Base-by-base conservation (phyloP, 176 grass and related monocot genomes). In the Zizania latifolia region DNA sequence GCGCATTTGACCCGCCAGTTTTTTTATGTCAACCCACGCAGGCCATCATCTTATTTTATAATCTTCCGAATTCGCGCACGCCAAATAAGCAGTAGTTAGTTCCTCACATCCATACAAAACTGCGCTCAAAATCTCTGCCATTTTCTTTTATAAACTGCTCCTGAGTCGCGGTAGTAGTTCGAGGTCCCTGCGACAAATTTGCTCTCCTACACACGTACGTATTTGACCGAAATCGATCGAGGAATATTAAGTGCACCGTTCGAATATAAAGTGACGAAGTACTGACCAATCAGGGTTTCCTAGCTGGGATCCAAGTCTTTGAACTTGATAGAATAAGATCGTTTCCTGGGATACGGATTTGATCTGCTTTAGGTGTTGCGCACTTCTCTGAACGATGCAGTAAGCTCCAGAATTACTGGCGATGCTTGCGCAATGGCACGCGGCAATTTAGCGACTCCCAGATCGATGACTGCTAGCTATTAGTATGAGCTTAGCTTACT, bases 221-320 rank as follows among this genome's bases (percentile, higher is more conserved):
- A 64, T 39, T 45, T 35, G 75, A 84, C 82, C 66, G 6, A 11
- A 71, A 31, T 12, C 19, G 8, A 23, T 26, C 1, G 5, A 57
- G 45, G 74, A 34, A 65, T 7, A 16, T 14, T 34, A 56, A 32
- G 12, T 71, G 27, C 8, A 35, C 6, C 2, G 10, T 19, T 11
- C 32, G 56, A 72, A 31, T 6, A 45, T 36, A 76, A 29, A 37
- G 59, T 21, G 48, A 53, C n/a, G 48, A 21, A 21, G 19, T 53
- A 53, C 48, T 53, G 70, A 11, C 62, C 62, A 28, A 6, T 9
- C 23, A 75, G 60, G 14, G 45, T 35, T 33, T 76, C 43, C 34
- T 36, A 2, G 31, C 58, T 67, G 80, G n/a, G n/a, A 82, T 46
- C 45, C 55, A 62, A 43, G 37, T 70, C 17, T 62, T 48, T 33